phyloP scores from a whole-genome alignment of 2,329 filamentous ascomycete species.

The Paraphaeosphaeria minitans region DNA sequence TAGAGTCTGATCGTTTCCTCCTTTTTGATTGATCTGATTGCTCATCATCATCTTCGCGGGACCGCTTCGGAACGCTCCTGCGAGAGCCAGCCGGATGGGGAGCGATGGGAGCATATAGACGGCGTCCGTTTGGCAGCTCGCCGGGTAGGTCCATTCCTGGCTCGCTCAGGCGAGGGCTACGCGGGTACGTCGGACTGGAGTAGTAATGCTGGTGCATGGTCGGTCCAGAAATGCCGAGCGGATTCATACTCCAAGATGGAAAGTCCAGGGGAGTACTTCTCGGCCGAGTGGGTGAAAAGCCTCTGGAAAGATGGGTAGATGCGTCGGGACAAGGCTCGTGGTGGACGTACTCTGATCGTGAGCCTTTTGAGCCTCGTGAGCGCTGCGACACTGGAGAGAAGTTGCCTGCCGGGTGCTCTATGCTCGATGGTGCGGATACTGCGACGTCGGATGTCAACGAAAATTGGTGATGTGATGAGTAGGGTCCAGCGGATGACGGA shows the following conservation, averaged over 20 bases:
- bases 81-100: constrained; percentile 48
- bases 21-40: constrained; percentile 42
- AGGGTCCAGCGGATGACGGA: constrained; percentile 35
- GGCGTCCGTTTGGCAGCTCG: constrained; percentile 48
- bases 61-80: constrained; percentile 44
- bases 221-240: constrained; percentile 47
- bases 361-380: constrained; percentile 31
- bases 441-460: constrained; percentile 30
- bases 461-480: constrained; percentile 29
- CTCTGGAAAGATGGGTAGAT: constrained; percentile 19
- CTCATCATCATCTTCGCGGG: constrained; percentile 46
- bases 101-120: constrained; percentile 51
- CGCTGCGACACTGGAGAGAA: constrained; percentile 41
- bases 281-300: constrained; percentile 41
- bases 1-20: constrained; percentile 49
- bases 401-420: constrained; percentile 28
- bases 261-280: constrained; percentile 49
- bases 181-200: constrained; percentile 33
- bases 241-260: constrained; percentile 47
- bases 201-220: constrained; percentile 36
- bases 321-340: constrained; percentile 27
- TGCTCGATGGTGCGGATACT: constrained; percentile 22
- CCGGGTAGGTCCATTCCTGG: constrained; percentile 32
- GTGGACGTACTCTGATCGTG: constrained; percentile 23
- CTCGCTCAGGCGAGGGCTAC: constrained; percentile 43